phyloP scores from a whole-genome alignment of 129 eudicot species.

The Flaveria sonorensis region DNA sequence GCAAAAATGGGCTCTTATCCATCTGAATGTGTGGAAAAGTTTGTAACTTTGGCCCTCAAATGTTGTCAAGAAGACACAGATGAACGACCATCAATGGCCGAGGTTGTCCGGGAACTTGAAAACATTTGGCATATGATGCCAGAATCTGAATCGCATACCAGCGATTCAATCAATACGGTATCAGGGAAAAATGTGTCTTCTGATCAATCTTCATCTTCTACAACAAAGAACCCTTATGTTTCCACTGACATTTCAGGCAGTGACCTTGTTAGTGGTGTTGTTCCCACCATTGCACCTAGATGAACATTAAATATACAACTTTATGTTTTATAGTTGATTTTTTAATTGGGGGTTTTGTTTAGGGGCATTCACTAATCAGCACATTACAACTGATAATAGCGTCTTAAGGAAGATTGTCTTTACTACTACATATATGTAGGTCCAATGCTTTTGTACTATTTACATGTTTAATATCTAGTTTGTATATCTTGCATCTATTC shows the following conservation, averaged over 20 bases:
- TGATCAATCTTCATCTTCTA: constrained; percentile 46
- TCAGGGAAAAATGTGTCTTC: constrained; percentile 27
- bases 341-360: constrained; percentile 5
- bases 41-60: constrained; percentile 66
- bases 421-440: background rate
- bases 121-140: constrained; percentile 64
- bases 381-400: background rate
- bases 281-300: constrained; percentile 70
- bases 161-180: constrained; percentile 27
- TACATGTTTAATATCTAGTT: too few relatives aligned
- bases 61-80: constrained; percentile 89
- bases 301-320: constrained; percentile 29
- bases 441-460: too few relatives aligned
- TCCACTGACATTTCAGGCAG: constrained; percentile 75
- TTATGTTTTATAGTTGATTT: constrained; percentile 16
- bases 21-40: constrained; percentile 73
- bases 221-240: constrained; percentile 46
- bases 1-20: constrained; percentile 85
- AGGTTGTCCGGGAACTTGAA: constrained; percentile 78
- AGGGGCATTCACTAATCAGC: background rate
- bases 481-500: too few relatives aligned
- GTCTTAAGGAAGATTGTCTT: constrained; percentile 2
- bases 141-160: constrained; percentile 50
- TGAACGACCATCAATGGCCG: constrained; percentile 79
- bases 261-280: constrained; percentile 80